These are phyloP conservation scores for Trichoderma atroviride DNA, from an alignment of 2,329 filamentous ascomycete species.

Conservation along the genomic window DNA sequence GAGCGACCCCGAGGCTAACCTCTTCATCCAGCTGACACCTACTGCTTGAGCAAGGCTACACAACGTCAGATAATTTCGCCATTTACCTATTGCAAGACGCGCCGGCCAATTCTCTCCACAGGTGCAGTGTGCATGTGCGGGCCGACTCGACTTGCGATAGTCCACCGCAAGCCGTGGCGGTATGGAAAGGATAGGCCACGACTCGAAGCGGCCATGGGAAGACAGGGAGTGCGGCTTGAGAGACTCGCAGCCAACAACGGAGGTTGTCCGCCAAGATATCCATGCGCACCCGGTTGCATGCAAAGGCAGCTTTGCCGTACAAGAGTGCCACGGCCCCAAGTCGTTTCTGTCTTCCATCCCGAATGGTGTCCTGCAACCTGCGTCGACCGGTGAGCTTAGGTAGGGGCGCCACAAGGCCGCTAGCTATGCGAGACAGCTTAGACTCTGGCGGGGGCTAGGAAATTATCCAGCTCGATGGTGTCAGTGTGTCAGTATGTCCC, in stretches of 20 bases:
- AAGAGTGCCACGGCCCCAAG: background rate
- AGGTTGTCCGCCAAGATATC: background rate
- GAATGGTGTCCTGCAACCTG: background rate
- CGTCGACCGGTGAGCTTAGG: conserved; percentile 25
- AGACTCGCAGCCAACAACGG: background rate
- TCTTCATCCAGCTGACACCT: conserved; percentile 3
- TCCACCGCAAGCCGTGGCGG: background rate
- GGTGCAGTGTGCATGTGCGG: conserved; percentile 11
- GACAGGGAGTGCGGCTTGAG: background rate
- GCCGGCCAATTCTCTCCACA: background rate
- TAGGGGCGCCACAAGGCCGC: conserved; percentile 24
- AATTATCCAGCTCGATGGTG: conserved; percentile 6
- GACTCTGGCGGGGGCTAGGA: conserved; percentile 1
- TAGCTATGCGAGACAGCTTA: conserved; percentile 12
- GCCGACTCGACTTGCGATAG: conserved; percentile 5
- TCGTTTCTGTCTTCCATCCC: background rate
- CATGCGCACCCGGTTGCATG: background rate
- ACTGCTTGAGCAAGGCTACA: background rate
- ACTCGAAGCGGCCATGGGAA: background rate
- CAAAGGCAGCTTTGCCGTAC: background rate
- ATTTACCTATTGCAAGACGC: background rate
- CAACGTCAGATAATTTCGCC: background rate
- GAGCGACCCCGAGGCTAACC: background rate
- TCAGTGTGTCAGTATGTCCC: background rate
- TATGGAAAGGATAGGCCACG: background rate